These are phyloP conservation scores for Mentha longifolia DNA, from an alignment of 257 asterid genomes.

Conservation along the genomic window DNA sequence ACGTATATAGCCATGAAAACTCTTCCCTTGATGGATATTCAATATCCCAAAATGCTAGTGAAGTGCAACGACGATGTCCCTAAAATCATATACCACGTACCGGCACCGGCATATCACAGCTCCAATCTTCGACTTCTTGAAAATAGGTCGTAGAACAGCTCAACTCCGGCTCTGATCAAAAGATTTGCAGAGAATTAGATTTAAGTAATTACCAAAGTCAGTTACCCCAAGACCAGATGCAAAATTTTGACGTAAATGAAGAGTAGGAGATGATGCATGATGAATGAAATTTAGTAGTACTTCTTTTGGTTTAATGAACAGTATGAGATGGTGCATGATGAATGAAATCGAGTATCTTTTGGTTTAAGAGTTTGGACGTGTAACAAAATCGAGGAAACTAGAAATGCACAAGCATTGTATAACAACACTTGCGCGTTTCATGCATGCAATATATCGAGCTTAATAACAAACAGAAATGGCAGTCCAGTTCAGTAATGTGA, in stretches of 20 bases:
- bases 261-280: too few species aligned
- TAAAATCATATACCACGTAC: slow-evolving; percentile 15
- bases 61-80: background rate
- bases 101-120: slow-evolving; percentile 15
- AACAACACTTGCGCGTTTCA: background rate
- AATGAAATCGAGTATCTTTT: too few species aligned
- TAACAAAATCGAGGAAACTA: background rate
- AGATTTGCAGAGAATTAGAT: background rate
- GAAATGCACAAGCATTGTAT: background rate
- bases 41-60: background rate
- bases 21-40: background rate
- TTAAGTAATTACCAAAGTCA: background rate
- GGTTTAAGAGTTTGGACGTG: background rate
- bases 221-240: background rate
- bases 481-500: background rate
- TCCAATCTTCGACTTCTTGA: background rate
- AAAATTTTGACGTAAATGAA: too few species aligned
- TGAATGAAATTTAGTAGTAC: too few species aligned
- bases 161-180: background rate
- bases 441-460: background rate
- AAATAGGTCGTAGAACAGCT: background rate
- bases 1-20: slow-evolving; percentile 8
- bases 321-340: too few species aligned
- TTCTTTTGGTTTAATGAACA: background rate
- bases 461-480: background rate